phyloP scores from a whole-genome alignment of 768 basidiomycete genomes.

The Mycena capillaripes region DNA sequence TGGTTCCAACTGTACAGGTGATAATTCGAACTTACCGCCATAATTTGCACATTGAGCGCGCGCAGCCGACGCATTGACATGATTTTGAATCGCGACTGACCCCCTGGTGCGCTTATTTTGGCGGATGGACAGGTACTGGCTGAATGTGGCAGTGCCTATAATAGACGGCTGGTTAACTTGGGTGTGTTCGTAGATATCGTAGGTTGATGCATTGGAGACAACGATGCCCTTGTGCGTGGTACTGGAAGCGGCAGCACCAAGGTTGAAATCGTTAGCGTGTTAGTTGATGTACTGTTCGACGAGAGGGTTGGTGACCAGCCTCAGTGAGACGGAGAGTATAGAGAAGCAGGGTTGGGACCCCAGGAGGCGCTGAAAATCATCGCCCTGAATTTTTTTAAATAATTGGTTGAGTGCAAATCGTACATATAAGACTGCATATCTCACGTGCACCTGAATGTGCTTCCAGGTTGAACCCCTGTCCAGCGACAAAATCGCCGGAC shows the following conservation, averaged over 20 bases:
- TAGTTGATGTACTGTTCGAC: slow-evolving; percentile 25
- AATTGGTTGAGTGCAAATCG: not conserved
- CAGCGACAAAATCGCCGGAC: slow-evolving; percentile 33
- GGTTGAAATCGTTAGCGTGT: slow-evolving; percentile 20
- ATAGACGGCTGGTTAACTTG: slow-evolving; percentile 34
- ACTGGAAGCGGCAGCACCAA: slow-evolving; percentile 15
- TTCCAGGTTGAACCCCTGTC: slow-evolving; percentile 34
- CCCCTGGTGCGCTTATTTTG: slow-evolving; percentile 19
- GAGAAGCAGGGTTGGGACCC: slow-evolving; percentile 31
- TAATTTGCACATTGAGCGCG: not conserved
- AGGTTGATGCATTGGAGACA: not conserved
- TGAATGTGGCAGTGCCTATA: slow-evolving; percentile 29
- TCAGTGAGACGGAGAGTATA: slow-evolving; percentile 33
- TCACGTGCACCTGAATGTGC: slow-evolving; percentile 19
- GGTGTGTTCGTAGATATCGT: slow-evolving; percentile 20
- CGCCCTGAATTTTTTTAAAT: slow-evolving; percentile 3
- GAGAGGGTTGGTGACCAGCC: slow-evolving; percentile 29
- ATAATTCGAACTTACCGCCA: slow-evolving; percentile 26
- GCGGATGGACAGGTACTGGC: slow-evolving; percentile 10
- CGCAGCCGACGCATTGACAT: slow-evolving; percentile 24
- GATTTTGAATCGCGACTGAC: slow-evolving; percentile 6
- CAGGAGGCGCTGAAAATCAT: slow-evolving; percentile 24
- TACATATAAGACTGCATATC: not conserved
- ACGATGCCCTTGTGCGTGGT: slow-evolving; percentile 24
- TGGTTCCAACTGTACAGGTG: no score